Evolutionary conservation across 164 flowering plant genomes (phyloP).

Genomic region (Akebia trifoliata): DNA sequence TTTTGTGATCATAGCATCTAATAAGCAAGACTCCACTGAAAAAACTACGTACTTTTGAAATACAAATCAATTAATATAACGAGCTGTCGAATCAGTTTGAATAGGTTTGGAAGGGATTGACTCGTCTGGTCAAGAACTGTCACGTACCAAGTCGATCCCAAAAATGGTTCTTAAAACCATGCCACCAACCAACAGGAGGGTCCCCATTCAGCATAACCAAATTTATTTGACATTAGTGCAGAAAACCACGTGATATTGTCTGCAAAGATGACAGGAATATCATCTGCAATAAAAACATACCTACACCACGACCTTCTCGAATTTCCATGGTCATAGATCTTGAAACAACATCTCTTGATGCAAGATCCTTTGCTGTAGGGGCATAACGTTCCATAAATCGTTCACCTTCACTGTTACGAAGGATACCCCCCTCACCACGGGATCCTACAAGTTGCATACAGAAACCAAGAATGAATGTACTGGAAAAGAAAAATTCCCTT

Average conservation of each 20-base stretch:
- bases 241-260: background rate
- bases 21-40: no score
- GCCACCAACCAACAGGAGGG: no score
- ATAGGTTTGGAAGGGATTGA: no score
- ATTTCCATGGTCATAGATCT: conserved; percentile 99
- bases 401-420: conserved; percentile 98
- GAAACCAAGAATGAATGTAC: background rate
- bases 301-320: conserved; percentile 99
- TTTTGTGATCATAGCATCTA: no score
- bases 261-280: background rate
- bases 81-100: no score
- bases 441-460: conserved; percentile 55
- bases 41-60: no score
- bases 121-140: no score
- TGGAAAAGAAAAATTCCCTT: background rate
- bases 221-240: no score
- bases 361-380: conserved; percentile 99
- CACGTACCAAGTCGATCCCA: no score
- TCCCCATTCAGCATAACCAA: no score
- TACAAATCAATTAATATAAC: no score
- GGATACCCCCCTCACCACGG: conserved; percentile 99
- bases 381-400: conserved; percentile 99
- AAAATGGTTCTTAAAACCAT: no score
- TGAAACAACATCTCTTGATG: conserved; percentile 98
- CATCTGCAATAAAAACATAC: conserved; percentile 33